Evolutionary conservation across 306 rosid genomes (phyloP).

Genomic region (Lathyrus oleraceus): DNA sequence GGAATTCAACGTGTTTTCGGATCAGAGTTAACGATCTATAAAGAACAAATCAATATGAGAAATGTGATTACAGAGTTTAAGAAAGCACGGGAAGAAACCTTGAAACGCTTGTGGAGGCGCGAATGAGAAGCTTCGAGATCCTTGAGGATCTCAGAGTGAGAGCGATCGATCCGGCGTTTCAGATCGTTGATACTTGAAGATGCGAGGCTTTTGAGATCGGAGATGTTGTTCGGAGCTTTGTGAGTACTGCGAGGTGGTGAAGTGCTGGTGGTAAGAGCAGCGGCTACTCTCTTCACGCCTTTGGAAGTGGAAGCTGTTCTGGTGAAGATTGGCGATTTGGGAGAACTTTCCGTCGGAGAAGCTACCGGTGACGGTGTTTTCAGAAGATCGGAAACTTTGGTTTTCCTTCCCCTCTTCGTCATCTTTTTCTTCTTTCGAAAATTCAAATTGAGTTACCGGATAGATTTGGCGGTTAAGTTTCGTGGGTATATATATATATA

Average conservation of each 20-base stretch:
- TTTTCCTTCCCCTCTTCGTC: constrained; percentile 56
- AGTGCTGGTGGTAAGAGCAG: constrained; percentile 35
- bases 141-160: constrained; percentile 80
- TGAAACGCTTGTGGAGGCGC: constrained; percentile 79
- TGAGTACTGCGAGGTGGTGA: constrained; percentile 48
- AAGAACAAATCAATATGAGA: background rate
- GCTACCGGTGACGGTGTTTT: constrained; percentile 55
- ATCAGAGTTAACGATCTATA: background rate
- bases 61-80: background rate
- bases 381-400: constrained; percentile 58
- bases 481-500: constrained; percentile 20
- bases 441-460: background rate
- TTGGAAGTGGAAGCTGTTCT: constrained; percentile 50
- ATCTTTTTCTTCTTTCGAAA: constrained; percentile 32
- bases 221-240: constrained; percentile 53
- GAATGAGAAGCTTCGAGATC: constrained; percentile 73
- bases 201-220: constrained; percentile 69
- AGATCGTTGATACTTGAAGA: constrained; percentile 67
- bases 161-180: constrained; percentile 70
- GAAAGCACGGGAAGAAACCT: constrained; percentile 52
- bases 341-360: constrained; percentile 53
- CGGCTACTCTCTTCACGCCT: constrained; percentile 41
- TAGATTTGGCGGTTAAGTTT: constrained; percentile 21
- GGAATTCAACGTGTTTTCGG: background rate
- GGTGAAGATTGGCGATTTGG: constrained; percentile 54